phyloP scores from a whole-genome alignment of 2,329 filamentous ascomycete species.

The Daldinia eschscholtzii region DNA sequence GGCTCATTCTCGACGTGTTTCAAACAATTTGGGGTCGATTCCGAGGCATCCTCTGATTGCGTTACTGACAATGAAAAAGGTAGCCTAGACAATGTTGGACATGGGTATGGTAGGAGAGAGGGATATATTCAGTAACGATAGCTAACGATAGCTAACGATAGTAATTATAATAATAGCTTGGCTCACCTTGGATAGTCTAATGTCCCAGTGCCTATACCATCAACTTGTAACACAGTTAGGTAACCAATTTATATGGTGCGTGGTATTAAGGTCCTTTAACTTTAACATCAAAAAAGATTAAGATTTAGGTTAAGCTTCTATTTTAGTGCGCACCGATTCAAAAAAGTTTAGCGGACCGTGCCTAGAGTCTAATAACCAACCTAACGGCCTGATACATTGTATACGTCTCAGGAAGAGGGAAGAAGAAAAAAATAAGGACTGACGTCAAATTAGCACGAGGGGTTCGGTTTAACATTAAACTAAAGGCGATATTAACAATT shows the following conservation, averaged over 20 bases:
- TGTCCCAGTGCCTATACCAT: slow-evolving; percentile 4
- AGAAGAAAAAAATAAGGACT: not conserved
- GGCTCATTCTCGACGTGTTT: slow-evolving; percentile 21
- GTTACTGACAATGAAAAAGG: slow-evolving; percentile 11
- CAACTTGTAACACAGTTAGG: slow-evolving; percentile 11
- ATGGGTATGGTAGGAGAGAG: slow-evolving; percentile 14
- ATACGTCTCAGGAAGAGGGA: not conserved
- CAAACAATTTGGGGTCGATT: slow-evolving; percentile 34
- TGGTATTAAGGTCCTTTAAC: slow-evolving; percentile 12
- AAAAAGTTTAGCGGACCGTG: slow-evolving; percentile 26
- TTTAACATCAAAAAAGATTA: slow-evolving; percentile 9
- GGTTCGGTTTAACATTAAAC: slow-evolving; percentile 3
- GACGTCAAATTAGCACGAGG: slow-evolving; percentile 1
- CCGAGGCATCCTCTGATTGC: slow-evolving; percentile 28
- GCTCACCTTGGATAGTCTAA: not conserved
- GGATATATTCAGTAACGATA: not conserved
- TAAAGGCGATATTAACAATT: not conserved
- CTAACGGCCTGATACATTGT: not conserved
- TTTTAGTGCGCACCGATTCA: slow-evolving; percentile 23
- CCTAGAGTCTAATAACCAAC: slow-evolving; percentile 15
- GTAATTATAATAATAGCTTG: slow-evolving; percentile 16
- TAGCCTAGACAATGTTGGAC: slow-evolving; percentile 13
- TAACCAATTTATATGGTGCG: slow-evolving; percentile 20
- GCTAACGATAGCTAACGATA: slow-evolving; percentile 12
- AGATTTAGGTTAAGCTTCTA: slow-evolving; percentile 32